These are phyloP conservation scores for Fraxinus sp. DNA, from an alignment of 305 asterid genomes.

Conservation along the genomic window DNA sequence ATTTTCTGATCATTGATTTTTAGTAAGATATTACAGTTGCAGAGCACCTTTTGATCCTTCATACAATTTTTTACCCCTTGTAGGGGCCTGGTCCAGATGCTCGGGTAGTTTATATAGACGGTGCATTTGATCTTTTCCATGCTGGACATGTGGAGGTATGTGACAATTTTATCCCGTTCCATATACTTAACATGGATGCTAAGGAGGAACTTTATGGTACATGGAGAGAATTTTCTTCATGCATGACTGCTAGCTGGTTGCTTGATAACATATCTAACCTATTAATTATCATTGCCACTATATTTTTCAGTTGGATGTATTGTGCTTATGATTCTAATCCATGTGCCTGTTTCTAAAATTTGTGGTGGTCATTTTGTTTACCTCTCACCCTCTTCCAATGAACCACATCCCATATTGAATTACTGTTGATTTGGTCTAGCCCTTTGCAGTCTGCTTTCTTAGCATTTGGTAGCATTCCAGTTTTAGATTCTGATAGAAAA, in stretches of 20 bases:
- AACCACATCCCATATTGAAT: neutral
- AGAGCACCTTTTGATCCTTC: constrained; percentile 17
- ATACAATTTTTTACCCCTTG: constrained; percentile 17
- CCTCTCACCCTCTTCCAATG: neutral
- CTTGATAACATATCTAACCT: neutral
- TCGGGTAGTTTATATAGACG: constrained; percentile 88
- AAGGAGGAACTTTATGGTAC: constrained; percentile 9
- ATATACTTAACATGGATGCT: constrained; percentile 4
- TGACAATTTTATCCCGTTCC: constrained; percentile 21
- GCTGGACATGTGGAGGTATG: constrained; percentile 97
- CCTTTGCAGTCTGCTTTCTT: neutral
- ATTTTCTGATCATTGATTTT: neutral
- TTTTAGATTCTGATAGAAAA: neutral
- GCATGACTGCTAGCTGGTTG: neutral
- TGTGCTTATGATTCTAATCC: neutral
- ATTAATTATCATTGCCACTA: neutral
- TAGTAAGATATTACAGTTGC: constrained; percentile 21
- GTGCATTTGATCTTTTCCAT: constrained; percentile 96
- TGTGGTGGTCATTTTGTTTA: neutral
- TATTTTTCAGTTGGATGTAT: neutral
- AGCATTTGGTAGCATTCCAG: neutral
- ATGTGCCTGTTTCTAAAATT: neutral
- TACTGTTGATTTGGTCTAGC: neutral
- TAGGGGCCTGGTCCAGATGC: constrained; percentile 95
- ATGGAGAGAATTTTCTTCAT: neutral